A percentile compares a stretch with the other conserved stretches of the same genome.
Evolutionary conservation across 2,329 filamentous ascomycete genomes (phyloP).

Genomic region (Juglanconis sp.): DNA sequence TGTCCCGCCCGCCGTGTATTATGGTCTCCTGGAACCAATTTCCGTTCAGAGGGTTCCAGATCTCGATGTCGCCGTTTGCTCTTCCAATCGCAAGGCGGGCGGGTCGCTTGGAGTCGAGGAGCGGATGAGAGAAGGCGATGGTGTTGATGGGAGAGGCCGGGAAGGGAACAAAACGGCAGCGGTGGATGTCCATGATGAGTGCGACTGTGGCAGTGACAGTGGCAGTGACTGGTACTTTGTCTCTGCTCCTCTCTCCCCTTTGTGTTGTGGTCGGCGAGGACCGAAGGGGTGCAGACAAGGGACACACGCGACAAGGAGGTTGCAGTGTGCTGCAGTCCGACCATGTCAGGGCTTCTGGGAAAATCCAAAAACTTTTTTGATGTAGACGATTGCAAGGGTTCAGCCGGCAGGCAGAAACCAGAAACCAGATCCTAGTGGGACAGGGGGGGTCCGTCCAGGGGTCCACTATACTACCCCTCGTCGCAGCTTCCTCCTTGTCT

Average conservation of each 20-base stretch:
- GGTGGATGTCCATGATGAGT: conserved; percentile 82
- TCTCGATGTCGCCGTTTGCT: conserved; percentile 93
- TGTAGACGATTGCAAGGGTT: background rate
- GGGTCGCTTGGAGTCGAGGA: conserved; percentile 42
- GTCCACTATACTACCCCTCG: background rate
- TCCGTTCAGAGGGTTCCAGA: conserved; percentile 86
- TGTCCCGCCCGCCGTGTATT: conserved; percentile 76
- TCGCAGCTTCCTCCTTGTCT: background rate
- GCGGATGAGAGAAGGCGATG: conserved; percentile 84
- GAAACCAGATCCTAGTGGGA: background rate
- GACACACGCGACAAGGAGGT: conserved; percentile 1
- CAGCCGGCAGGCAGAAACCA: background rate
- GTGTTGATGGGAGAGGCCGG: conserved; percentile 90
- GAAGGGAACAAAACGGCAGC: conserved; percentile 92
- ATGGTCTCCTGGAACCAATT: conserved; percentile 88
- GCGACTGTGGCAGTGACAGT: conserved; percentile 10
- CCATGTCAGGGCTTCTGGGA: background rate
- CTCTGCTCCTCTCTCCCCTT: conserved; percentile 8
- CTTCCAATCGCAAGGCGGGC: conserved; percentile 81
- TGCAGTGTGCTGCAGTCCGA: background rate
- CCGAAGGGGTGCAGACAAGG: conserved; percentile 4
- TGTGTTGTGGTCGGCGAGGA: conserved; percentile 1
- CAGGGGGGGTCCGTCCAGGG: background rate
- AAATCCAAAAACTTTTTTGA: conserved; percentile 20
- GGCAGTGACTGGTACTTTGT: background rate